Evolutionary conservation across 2,329 filamentous ascomycete species (phyloP).

Genomic region (Fusarium fujikuroi): DNA sequence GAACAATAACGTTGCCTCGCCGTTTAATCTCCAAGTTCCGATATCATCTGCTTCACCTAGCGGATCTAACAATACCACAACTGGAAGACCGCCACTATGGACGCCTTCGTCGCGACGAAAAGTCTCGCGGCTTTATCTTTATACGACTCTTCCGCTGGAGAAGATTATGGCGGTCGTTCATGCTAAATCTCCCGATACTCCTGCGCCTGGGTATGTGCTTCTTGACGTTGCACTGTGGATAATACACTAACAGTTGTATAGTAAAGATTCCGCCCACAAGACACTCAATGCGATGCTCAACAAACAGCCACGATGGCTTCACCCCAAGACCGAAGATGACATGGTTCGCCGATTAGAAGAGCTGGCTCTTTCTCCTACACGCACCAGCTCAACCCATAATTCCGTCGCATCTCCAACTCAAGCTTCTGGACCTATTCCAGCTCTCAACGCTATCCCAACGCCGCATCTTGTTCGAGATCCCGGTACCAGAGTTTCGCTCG

Average conservation of each 20-base stretch:
- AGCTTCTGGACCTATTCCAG: slow-evolving; percentile 19
- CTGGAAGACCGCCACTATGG: slow-evolving; percentile 67
- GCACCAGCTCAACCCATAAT: slow-evolving; percentile 35
- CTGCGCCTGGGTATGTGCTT: slow-evolving; percentile 59
- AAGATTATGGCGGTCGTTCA: slow-evolving; percentile 62
- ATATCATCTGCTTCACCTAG: slow-evolving; percentile 44
- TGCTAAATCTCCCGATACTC: slow-evolving; percentile 53
- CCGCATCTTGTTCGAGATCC: slow-evolving; percentile 21
- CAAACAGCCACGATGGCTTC: slow-evolving; percentile 68
- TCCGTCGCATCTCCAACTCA: slow-evolving; percentile 28
- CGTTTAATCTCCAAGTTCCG: slow-evolving; percentile 29
- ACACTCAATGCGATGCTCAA: slow-evolving; percentile 66
- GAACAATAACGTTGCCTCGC: slow-evolving; percentile 30
- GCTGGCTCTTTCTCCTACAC: slow-evolving; percentile 53
- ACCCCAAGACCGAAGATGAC: slow-evolving; percentile 61
- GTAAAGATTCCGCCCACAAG: slow-evolving; percentile 69
- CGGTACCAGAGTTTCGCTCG: slow-evolving; percentile 18
- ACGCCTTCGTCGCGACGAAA: slow-evolving; percentile 63
- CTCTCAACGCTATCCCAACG: slow-evolving; percentile 31
- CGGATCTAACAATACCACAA: slow-evolving; percentile 46
- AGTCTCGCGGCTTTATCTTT: slow-evolving; percentile 66
- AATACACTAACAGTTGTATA: slow-evolving; percentile 41
- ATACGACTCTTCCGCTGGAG: slow-evolving; percentile 62
- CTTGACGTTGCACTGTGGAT: not conserved
- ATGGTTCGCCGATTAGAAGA: slow-evolving; percentile 62